Percentiles rank a stretch among this genome's conserved stretches.
Evolutionary conservation across 768 basidiomycete genomes (phyloP).

Genomic region (Roridomyces roridus): DNA sequence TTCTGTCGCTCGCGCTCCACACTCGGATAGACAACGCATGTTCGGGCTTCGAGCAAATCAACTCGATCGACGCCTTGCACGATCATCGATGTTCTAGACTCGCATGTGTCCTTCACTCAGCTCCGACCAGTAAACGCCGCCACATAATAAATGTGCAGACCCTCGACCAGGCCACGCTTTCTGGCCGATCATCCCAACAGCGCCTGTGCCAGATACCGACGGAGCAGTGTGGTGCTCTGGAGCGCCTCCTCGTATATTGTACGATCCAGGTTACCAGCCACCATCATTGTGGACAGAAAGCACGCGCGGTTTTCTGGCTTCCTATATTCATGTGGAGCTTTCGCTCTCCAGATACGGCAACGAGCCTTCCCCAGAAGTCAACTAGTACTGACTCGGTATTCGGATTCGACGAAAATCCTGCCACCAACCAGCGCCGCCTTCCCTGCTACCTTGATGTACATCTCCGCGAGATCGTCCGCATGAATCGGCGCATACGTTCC

Average conservation of each 20-base stretch:
- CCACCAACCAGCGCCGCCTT: slow-evolving; percentile 41
- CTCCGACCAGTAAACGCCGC: too few species aligned
- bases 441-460: slow-evolving; percentile 48
- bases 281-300: too few species aligned
- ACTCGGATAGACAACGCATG: too few species aligned
- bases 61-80: too few species aligned
- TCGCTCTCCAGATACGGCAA: slow-evolving; percentile 43
- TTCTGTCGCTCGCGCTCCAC: too few species aligned
- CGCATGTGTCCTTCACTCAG: too few species aligned
- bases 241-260: slow-evolving; percentile 45
- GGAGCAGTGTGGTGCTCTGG: slow-evolving; percentile 34
- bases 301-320: slow-evolving; percentile 43
- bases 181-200: slow-evolving; percentile 50
- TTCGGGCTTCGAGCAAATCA: too few species aligned
- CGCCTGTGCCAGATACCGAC: slow-evolving; percentile 46
- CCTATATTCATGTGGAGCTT: slow-evolving; percentile 39
- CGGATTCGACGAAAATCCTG: slow-evolving; percentile 48
- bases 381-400: slow-evolving; percentile 46
- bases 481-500: slow-evolving; percentile 41
- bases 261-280: background rate
- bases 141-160: slow-evolving; percentile 48
- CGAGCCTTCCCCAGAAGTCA: slow-evolving; percentile 44
- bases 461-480: slow-evolving; percentile 51
- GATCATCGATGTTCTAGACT: too few species aligned
- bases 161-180: slow-evolving; percentile 49